phyloP scores from a whole-genome alignment of 192 early-diverging fungal species.

The Cladochytrium replicatum region DNA sequence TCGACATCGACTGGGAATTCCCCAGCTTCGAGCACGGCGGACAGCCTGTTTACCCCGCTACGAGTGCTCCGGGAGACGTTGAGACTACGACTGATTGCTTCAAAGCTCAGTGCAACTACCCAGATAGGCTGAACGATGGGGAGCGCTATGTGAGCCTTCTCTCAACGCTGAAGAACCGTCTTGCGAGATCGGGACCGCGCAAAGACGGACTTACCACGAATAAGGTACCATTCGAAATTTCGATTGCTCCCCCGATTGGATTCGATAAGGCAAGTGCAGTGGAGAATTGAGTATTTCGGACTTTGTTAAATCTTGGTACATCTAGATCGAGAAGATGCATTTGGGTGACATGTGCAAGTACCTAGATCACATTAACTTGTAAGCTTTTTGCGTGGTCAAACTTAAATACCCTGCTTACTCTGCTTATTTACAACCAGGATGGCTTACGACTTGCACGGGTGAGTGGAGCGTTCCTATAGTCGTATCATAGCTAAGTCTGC shows the following conservation, averaged over 20 bases:
- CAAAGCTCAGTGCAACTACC: slow-evolving; percentile 11
- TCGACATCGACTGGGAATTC: slow-evolving; percentile 31
- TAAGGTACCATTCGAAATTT: slow-evolving; percentile 15
- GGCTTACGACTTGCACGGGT: slow-evolving; percentile 28
- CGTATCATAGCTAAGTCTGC: too few species aligned
- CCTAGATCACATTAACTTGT: slow-evolving; percentile 17
- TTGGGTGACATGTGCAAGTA: slow-evolving; percentile 10
- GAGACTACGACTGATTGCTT: slow-evolving; percentile 15
- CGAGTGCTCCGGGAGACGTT: slow-evolving; percentile 8
- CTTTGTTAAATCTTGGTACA: too few species aligned
- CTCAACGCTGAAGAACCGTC: slow-evolving; percentile 6
- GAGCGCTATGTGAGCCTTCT: slow-evolving; percentile 8
- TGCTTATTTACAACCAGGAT: not conserved
- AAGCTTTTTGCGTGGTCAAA: not conserved
- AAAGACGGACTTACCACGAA: slow-evolving; percentile 3
- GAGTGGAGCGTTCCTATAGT: too few species aligned
- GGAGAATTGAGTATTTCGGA: too few species aligned
- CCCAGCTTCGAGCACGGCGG: slow-evolving; percentile 25
- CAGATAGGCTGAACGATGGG: slow-evolving; percentile 11
- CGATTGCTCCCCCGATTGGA: slow-evolving; percentile 22
- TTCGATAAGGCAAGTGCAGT: too few species aligned
- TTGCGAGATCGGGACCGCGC: not conserved
- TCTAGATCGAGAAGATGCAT: slow-evolving; percentile 19
- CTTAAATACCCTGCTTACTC: not conserved
- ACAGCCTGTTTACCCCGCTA: slow-evolving; percentile 13